Evolutionary conservation across 2,329 filamentous ascomycete species (phyloP), one percentile per base, ranked within the genome.

Genomic region (Pestalotiopsis sp.): DNA sequence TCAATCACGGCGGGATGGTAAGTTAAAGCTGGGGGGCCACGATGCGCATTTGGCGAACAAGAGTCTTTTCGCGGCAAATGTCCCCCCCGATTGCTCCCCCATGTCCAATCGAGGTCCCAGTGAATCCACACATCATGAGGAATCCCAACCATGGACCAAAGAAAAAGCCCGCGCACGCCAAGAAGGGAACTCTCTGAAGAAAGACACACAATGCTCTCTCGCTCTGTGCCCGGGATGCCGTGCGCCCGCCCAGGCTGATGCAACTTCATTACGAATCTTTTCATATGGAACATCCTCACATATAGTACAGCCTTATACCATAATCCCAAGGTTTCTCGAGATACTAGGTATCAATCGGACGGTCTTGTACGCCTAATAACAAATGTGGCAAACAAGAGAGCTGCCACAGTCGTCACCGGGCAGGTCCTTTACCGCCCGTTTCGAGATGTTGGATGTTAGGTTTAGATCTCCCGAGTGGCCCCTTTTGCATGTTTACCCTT

Each of bases 241-340:
- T 41, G 59, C 25, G 57, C n/a, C 9, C 23, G 59, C n/a, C 27
- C 23, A 39, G 36, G 45, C 45, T 52, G 31, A 62, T 62, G 59
- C 59, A 62, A 62, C 36, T 23, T 20, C 38, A 62, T 62, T 52
- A 52, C 45, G 45, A 62, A 36, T 36, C 38, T 17, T 36, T 62
- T 62, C 59, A 62, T 62, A 62, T 62, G 59, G 59, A 20, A 38
- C 38, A 20, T n/a, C 36, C 59, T 62, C 59, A 41, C 59, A 62
- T 62, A 62, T 38, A 36, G 31, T 36, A 62, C 59, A 62, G 59
- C 59, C 59, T 62, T 41, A 59, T 59, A 36, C 36, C 9, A 62
- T 36, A 20, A 61, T 39, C 27, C 31, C 17, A 36, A n/a, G 17
- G 31, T n/a, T 38, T n/a, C 25, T 12, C 20, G 4, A 5, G 5